phyloP scores from a whole-genome alignment of 306 rosid genomes.

The Ormosia emarginata region DNA sequence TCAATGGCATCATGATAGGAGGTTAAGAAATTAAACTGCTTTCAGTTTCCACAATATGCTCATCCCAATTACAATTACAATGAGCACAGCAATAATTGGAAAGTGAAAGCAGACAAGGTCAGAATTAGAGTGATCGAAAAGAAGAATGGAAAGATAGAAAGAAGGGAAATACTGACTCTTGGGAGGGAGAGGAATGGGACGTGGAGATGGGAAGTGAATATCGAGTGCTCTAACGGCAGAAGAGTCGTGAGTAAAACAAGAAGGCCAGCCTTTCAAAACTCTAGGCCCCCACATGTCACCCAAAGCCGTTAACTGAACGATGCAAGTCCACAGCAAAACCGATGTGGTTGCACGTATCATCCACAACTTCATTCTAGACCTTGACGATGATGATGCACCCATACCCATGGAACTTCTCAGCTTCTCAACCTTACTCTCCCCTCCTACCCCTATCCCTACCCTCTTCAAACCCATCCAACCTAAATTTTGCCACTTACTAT shows the following conservation, averaged over 20 bases:
- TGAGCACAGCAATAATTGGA: no score
- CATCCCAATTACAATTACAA: no score
- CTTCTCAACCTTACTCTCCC: conserved; percentile 51
- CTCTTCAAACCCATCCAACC: conserved; percentile 72
- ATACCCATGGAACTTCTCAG: conserved; percentile 43
- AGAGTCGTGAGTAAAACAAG: conserved; percentile 72
- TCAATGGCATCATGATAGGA: no score
- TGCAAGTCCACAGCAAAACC: conserved; percentile 84
- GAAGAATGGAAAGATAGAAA: no score
- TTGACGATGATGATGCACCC: conserved; percentile 29
- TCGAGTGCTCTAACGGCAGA: conserved; percentile 33
- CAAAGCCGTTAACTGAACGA: conserved; percentile 83
- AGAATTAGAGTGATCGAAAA: no score
- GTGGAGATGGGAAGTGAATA: conserved; percentile 34
- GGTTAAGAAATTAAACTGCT: no score
- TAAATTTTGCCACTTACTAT: conserved; percentile 26
- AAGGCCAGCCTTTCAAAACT: conserved; percentile 98
- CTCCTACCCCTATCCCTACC: conserved; percentile 26
- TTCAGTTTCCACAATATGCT: no score
- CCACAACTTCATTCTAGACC: conserved; percentile 89
- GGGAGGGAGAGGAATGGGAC: conserved; percentile 73
- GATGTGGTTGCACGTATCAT: conserved; percentile 88
- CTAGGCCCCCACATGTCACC: conserved; percentile 97
- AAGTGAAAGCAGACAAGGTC: no score
- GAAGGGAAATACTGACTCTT: conserved; percentile 59